Base-by-base conservation (phyloP, 1,139 yeast species). In the Blastobotrys serpentis region DNA sequence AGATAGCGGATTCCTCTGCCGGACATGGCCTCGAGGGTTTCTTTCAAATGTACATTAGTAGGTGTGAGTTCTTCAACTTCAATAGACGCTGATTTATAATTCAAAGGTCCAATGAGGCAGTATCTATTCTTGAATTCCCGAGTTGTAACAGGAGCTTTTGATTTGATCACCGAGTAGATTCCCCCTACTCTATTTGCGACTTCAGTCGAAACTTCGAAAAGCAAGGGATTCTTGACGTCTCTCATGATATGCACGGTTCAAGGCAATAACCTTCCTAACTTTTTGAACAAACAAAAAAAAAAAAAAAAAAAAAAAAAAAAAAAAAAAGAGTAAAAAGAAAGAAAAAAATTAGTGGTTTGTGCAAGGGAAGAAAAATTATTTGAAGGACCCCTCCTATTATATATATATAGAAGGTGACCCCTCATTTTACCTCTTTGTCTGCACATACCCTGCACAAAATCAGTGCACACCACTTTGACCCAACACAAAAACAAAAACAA, bases 161-260 rank as follows among this genome's bases (percentile, higher is more conserved):
- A 87, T 68, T 92, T 92, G 65, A 92, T 78, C 50, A 92, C 98
- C 23, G 98, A 89, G 72, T 92, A 92, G 67, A 92, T 92, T 44
- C 98, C 98, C 47, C 98, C 98, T 23, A 92, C 98, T 61, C 95
- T 79, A 74, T 92, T 90, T 62, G 98, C 98, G 45, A 92, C 98
- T 68, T 92, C 98, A 3, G 98, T 92, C 56, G 98, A 95, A 48
- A 88, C 86, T 71, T 92, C 98, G 64, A 92, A 89, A 47, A 92
- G 77, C 51, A 89, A 75, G 65, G 89, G 97, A 67, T 87, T 85
- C 60, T 84, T 80, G 41, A 72, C 72, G 66, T 70, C 73, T 47
- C 75, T 64, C 57, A 57, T 59, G 44, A 2, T n/a, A n/a, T n/a
- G n/a, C n/a, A n/a, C n/a, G n/a, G n/a, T n/a, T n/a, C n/a, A n/a